Evolutionary conservation across 129 eudicot genomes (phyloP).

Genomic region (Saposhnikovia divaricata): DNA sequence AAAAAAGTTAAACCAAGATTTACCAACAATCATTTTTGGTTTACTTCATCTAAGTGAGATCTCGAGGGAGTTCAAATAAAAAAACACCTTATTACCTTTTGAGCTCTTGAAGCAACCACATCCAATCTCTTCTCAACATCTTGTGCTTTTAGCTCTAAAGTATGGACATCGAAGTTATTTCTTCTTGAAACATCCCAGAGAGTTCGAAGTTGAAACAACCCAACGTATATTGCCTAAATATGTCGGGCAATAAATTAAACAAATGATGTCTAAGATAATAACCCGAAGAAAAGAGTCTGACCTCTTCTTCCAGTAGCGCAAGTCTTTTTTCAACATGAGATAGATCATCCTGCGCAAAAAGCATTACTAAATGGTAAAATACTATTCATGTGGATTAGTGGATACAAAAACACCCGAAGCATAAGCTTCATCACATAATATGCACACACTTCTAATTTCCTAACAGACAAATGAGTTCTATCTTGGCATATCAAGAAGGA

Average conservation of each 20-base stretch:
- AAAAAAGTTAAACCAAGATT: too few species aligned
- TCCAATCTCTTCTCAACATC: slow-evolving; percentile 55
- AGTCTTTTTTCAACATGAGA: slow-evolving; percentile 37
- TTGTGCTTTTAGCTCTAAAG: slow-evolving; percentile 46
- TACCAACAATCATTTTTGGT: not conserved
- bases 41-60: not conserved
- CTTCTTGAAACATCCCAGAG: slow-evolving; percentile 65
- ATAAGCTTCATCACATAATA: not conserved
- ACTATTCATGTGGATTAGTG: too few species aligned
- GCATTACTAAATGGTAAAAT: not conserved
- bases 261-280: slow-evolving; percentile 2
- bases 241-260: slow-evolving; percentile 3
- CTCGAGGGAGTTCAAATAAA: not conserved
- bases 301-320: slow-evolving; percentile 68
- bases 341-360: slow-evolving; percentile 37
- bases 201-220: slow-evolving; percentile 45
- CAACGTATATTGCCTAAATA: slow-evolving; percentile 19
- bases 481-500: not conserved
- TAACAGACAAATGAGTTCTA: not conserved
- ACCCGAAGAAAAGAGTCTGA: slow-evolving; percentile 13
- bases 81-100: slow-evolving; percentile 39
- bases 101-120: slow-evolving; percentile 42
- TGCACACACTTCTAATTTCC: not conserved
- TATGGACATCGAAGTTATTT: slow-evolving; percentile 58
- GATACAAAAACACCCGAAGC: not conserved